These are phyloP conservation scores for Peronospora tabacina DNA, from an alignment of 352 stramenopile species.

Conservation along the genomic window DNA sequence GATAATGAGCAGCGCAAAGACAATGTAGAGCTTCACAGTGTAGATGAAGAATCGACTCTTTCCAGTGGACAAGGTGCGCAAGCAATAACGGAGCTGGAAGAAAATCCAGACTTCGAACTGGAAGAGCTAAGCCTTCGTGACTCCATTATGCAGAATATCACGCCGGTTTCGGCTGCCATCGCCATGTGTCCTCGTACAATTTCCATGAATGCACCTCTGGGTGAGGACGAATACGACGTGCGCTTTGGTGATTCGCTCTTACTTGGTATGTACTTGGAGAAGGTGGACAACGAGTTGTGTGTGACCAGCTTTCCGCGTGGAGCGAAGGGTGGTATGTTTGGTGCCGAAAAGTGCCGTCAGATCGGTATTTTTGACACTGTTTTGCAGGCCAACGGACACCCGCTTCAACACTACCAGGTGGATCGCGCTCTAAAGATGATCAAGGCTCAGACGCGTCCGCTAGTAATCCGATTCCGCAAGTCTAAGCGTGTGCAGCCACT, in stretches of 20 bases:
- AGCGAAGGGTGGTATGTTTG: conserved; percentile 55
- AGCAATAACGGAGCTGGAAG: conserved; percentile 39
- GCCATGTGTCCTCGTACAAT: conserved; percentile 72
- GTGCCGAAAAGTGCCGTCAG: conserved; percentile 66
- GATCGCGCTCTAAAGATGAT: conserved; percentile 82
- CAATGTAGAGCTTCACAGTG: conserved; percentile 25
- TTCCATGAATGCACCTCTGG: conserved; percentile 51
- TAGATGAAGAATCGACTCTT: conserved; percentile 28
- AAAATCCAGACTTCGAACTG: conserved; percentile 47
- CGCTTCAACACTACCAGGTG: conserved; percentile 74
- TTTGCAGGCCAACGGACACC: conserved; percentile 72
- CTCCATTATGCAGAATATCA: conserved; percentile 66
- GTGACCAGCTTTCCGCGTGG: conserved; percentile 70
- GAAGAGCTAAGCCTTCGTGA: conserved; percentile 40
- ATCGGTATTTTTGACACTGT: conserved; percentile 68
- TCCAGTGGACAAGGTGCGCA: conserved; percentile 11
- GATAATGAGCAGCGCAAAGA: conserved; percentile 37
- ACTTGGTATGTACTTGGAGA: conserved; percentile 76
- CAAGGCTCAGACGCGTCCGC: conserved; percentile 64
- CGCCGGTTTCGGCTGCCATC: conserved; percentile 64
- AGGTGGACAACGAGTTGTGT: conserved; percentile 63
- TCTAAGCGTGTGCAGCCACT: conserved; percentile 57
- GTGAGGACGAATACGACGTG: conserved; percentile 69
- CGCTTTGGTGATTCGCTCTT: conserved; percentile 62
- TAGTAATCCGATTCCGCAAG: conserved; percentile 68